Conservation (phyloP, 208 protist genomes). For the Crithidia sp. region DNA sequence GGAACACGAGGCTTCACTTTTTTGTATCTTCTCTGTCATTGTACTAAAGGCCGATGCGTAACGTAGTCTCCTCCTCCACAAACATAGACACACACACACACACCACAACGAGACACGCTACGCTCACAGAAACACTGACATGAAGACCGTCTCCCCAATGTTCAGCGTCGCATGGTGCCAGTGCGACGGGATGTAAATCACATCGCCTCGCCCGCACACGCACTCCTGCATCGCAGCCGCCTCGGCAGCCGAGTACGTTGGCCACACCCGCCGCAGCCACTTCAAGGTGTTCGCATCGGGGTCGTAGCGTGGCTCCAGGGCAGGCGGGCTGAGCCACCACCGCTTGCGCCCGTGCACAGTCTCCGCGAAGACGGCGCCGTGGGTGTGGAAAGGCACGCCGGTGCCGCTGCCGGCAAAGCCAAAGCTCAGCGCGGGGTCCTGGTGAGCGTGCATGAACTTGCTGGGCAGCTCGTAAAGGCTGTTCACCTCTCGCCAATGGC, state of each 20-base stretch:
- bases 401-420: slow-evolving; percentile 46
- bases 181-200: slow-evolving; percentile 49
- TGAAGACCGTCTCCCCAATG: slow-evolving; percentile 59
- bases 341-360: slow-evolving; percentile 46
- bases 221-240: slow-evolving; percentile 20
- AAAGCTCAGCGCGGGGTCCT: slow-evolving; percentile 43
- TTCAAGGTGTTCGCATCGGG: slow-evolving; percentile 40
- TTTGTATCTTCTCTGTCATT: background rate
- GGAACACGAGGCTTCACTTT: background rate
- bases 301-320: slow-evolving; percentile 30
- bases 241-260: slow-evolving; percentile 20
- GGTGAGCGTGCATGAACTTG: slow-evolving; percentile 21
- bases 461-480: slow-evolving; percentile 25
- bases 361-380: slow-evolving; percentile 56
- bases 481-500: slow-evolving; percentile 29
- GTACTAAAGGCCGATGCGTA: too few relatives aligned
- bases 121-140: slow-evolving; percentile 44
- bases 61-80: background rate
- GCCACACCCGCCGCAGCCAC: slow-evolving; percentile 32
- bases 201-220: slow-evolving; percentile 41
- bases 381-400: slow-evolving; percentile 58
- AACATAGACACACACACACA: background rate
- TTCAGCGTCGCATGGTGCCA: slow-evolving; percentile 69
- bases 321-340: slow-evolving; percentile 40
- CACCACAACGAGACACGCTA: background rate